Evolutionary conservation across 129 eudicot species (phyloP), one percentile per base, ranked within the genome.

Genomic region (Escallonia rubra): DNA sequence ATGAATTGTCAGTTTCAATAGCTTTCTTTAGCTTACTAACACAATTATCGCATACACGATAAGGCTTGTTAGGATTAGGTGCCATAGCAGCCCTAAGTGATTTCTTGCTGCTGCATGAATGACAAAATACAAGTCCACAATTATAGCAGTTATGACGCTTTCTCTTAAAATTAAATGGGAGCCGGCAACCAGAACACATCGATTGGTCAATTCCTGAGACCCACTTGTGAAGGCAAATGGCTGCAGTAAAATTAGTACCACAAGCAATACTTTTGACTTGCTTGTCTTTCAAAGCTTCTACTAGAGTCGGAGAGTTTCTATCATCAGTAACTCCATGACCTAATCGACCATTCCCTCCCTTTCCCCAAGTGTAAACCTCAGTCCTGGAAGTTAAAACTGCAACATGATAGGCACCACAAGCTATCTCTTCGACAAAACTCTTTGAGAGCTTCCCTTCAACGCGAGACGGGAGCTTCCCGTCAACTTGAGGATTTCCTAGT

Each of bases 351-450:
- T 89, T 93, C 68, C 86, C 86, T 10, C 98, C 98, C 72, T 93
- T 93, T 14, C 98, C 98, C 98, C 98, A 93, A 9, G 96, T 93
- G 70, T 82, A 93, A 74, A 93, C 98, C 85, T 93, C 98, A 38
- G 96, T 89, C 71, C 86, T 89, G 8, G 98, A 93, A 67, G 98
- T 93, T 70, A 89, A 80, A 45, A 82, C 98, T 7, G 98, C 96
- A 78, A 89, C 91, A 50, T 93, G 98, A 76, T 84, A 86, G 45
- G 96, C 96, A 72, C 98, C 98, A 80, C 98, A 89, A 65, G 96
- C 81, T 66, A 93, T 89, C 88, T 93, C 98, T 85, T 89, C 98
- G 41, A 93, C 96, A 63, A 89, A 93, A 73, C 75, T 80, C 75
- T 84, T 93, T 13, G 56, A 59, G 41, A 93, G 87, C 65, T 80